A percentile compares a stretch with the other conserved stretches of the same genome.
These are phyloP conservation scores for Hylodesmum podocarpum DNA, from an alignment of 306 rosid species.

Conservation along the genomic window DNA sequence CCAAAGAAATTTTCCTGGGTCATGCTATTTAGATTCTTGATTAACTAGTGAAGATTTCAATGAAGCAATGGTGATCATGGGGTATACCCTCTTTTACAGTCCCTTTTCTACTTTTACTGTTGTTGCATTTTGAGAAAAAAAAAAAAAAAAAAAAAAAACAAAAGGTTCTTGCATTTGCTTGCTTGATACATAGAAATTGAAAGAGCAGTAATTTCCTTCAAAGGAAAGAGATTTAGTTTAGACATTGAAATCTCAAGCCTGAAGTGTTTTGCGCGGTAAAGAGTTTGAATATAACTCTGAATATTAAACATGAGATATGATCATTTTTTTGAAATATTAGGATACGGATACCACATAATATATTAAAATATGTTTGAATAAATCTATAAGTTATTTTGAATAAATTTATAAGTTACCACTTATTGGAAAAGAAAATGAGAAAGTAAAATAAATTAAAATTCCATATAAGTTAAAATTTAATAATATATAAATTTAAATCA, in stretches of 20 bases:
- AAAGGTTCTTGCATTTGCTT: not conserved
- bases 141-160: too few relatives aligned
- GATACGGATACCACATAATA: not conserved
- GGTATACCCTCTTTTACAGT: not conserved
- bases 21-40: not conserved
- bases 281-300: not conserved
- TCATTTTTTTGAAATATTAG: not conserved
- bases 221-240: not conserved
- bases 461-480: too few relatives aligned
- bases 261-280: not conserved
- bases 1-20: conserved; percentile 13
- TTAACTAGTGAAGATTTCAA: not conserved
- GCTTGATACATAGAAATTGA: not conserved
- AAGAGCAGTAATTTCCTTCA: not conserved
- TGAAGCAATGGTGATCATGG: not conserved
- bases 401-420: too few relatives aligned
- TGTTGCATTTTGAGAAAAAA: too few relatives aligned
- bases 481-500: too few relatives aligned
- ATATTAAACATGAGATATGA: not conserved
- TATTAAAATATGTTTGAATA: too few relatives aligned
- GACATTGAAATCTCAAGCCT: not conserved
- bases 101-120: not conserved
- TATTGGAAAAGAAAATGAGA: too few relatives aligned
- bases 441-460: too few relatives aligned
- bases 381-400: too few relatives aligned